Percentiles rank a stretch among this genome's conserved stretches.
phyloP scores from a whole-genome alignment of 2,329 filamentous ascomycete species.

The Penicillium sp. region DNA sequence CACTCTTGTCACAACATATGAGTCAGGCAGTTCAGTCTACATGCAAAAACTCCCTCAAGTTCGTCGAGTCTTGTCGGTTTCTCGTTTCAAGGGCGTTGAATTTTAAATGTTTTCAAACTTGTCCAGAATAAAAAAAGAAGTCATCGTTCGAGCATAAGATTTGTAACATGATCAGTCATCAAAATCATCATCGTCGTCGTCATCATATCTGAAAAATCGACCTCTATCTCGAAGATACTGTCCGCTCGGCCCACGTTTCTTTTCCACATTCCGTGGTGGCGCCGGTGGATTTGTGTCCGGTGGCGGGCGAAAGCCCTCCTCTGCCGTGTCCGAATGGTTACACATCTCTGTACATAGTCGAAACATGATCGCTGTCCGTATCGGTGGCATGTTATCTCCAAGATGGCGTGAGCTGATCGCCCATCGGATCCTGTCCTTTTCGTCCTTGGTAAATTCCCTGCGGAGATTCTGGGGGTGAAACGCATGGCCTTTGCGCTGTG shows the following conservation, averaged over 20 bases:
- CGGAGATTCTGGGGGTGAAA: conserved; percentile 1
- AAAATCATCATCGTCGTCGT: background rate
- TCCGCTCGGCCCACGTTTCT: background rate
- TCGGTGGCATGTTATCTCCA: background rate
- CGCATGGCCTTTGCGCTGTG: conserved; percentile 6
- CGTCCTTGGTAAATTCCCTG: background rate
- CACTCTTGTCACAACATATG: too few species aligned
- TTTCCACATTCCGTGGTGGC: background rate
- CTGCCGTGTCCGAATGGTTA: background rate
- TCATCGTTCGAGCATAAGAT: too few species aligned
- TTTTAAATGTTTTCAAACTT: too few species aligned
- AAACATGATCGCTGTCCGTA: conserved; percentile 7
- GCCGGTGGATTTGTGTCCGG: background rate
- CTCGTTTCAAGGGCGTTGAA: too few species aligned
- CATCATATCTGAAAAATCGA: background rate
- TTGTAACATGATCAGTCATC: too few species aligned
- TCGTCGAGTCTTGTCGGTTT: too few species aligned
- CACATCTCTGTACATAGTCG: conserved; percentile 2
- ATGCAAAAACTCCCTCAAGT: too few species aligned
- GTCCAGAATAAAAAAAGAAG: too few species aligned
- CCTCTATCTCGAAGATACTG: background rate
- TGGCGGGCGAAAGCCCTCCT: background rate
- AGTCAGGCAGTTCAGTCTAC: too few species aligned
- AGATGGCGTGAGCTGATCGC: background rate
- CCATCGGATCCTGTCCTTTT: background rate